These are phyloP conservation scores for Xylogone sp. DNA, from an alignment of 2,329 filamentous ascomycete genomes.

Conservation along the genomic window DNA sequence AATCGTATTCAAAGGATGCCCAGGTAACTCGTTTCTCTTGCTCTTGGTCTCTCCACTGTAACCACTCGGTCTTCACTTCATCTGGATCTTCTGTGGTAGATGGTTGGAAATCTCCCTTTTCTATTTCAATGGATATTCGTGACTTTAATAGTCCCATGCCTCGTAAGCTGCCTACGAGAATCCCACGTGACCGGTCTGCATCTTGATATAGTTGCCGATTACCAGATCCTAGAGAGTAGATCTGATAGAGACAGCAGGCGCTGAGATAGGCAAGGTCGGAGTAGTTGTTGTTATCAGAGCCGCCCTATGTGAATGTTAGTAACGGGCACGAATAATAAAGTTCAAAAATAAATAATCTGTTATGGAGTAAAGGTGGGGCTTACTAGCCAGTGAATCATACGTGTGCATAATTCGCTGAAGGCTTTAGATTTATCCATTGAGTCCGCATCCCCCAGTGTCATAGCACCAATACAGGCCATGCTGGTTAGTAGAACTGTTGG, in stretches of 20 bases:
- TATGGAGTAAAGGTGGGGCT: no score
- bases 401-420: conserved; percentile 23
- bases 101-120: neutral
- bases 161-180: conserved; percentile 25
- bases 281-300: conserved; percentile 21
- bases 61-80: conserved; percentile 17
- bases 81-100: neutral
- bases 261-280: conserved; percentile 23
- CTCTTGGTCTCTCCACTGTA: conserved; percentile 21
- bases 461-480: conserved; percentile 27
- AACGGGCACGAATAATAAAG: no score
- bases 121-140: neutral
- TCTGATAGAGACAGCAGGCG: conserved; percentile 28
- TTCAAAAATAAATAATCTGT: no score
- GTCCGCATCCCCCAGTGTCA: conserved; percentile 15
- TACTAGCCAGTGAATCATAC: conserved; percentile 27
- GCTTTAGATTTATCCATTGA: conserved; percentile 14
- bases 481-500: conserved; percentile 24
- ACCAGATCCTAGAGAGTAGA: conserved; percentile 29
- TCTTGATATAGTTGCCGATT: conserved; percentile 28
- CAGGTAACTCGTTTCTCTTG: conserved; percentile 23
- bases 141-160: conserved; percentile 21
- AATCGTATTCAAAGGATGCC: conserved; percentile 31
- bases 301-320: conserved; percentile 13
- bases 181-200: conserved; percentile 25